phyloP scores from a whole-genome alignment of 1,139 yeast species.

The Candida dubliniensis region DNA sequence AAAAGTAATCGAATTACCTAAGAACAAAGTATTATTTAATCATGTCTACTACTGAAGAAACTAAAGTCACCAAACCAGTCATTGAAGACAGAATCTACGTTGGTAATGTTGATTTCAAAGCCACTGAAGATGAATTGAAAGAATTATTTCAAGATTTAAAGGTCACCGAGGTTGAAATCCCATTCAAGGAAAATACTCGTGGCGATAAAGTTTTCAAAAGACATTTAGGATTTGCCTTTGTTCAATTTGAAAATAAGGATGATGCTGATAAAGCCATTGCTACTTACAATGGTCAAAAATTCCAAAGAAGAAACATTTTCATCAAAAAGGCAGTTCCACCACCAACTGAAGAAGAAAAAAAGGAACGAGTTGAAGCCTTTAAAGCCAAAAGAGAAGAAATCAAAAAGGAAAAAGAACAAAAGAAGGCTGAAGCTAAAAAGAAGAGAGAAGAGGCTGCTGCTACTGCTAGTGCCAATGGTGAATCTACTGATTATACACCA shows the following conservation, averaged over 20 bases:
- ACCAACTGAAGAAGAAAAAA: slow-evolving; percentile 49
- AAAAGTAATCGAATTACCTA: not conserved
- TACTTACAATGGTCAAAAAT: slow-evolving; percentile 42
- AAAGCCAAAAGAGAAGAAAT: slow-evolving; percentile 34
- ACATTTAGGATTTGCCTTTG: slow-evolving; percentile 56
- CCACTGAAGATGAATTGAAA: slow-evolving; percentile 53
- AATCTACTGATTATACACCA: slow-evolving; percentile 15
- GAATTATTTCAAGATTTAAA: slow-evolving; percentile 40
- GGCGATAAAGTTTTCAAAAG: slow-evolving; percentile 35
- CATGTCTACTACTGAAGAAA: slow-evolving; percentile 18
- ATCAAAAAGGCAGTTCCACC: slow-evolving; percentile 55
- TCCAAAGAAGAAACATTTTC: slow-evolving; percentile 48
- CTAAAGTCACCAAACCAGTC: slow-evolving; percentile 22
- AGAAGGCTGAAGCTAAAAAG: slow-evolving; percentile 18
- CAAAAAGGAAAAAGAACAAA: slow-evolving; percentile 22
- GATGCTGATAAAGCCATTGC: slow-evolving; percentile 52
- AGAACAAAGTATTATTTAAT: not conserved
- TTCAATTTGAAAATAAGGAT: slow-evolving; percentile 47
- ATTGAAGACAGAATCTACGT: slow-evolving; percentile 50
- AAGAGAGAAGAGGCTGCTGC: slow-evolving; percentile 16
- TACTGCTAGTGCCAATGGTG: slow-evolving; percentile 13
- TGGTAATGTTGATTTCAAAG: slow-evolving; percentile 52
- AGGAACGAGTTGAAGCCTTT: slow-evolving; percentile 37
- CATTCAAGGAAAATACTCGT: slow-evolving; percentile 36
- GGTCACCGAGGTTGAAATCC: slow-evolving; percentile 43